These are phyloP conservation scores for Limnanthes douglasii DNA, from an alignment of 345 rosid species.

Conservation along the genomic window DNA sequence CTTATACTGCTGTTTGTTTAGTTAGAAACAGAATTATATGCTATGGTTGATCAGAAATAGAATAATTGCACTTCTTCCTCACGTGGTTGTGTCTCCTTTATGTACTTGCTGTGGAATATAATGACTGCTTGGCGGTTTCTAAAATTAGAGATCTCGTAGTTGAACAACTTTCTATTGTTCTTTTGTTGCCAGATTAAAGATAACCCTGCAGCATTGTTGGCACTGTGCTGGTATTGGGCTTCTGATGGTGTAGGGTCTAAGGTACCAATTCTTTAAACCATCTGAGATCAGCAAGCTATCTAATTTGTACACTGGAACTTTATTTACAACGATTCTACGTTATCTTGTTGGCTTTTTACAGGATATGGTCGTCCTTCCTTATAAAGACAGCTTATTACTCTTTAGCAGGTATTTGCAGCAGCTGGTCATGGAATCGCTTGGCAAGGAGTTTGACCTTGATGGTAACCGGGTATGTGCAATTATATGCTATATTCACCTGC, in stretches of 20 bases:
- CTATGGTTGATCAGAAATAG: no score
- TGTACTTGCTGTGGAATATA: no score
- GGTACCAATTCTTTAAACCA: constrained; percentile 24
- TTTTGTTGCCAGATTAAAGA: constrained; percentile 42
- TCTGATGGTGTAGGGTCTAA: constrained; percentile 86
- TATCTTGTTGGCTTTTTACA: constrained; percentile 17
- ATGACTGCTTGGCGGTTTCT: no score
- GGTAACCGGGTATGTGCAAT: constrained; percentile 66
- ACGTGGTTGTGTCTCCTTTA: no score
- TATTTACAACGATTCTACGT: not conserved
- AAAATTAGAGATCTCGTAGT: no score
- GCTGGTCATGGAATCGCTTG: constrained; percentile 97
- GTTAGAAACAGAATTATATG: no score
- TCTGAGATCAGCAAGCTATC: constrained; percentile 1
- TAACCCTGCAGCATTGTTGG: constrained; percentile 93
- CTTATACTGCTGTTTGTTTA: not conserved
- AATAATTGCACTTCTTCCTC: no score
- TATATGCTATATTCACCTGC: no score
- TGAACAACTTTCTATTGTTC: no score
- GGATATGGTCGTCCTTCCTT: constrained; percentile 99
- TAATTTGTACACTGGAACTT: constrained; percentile 3
- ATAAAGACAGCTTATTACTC: constrained; percentile 87
- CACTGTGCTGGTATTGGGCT: constrained; percentile 97
- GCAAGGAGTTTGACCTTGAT: constrained; percentile 94
- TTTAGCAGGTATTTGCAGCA: constrained; percentile 95